Evolutionary conservation across 345 rosid species (phyloP), one percentile per base, ranked within the genome.

Genomic region (Populus davidiana): DNA sequence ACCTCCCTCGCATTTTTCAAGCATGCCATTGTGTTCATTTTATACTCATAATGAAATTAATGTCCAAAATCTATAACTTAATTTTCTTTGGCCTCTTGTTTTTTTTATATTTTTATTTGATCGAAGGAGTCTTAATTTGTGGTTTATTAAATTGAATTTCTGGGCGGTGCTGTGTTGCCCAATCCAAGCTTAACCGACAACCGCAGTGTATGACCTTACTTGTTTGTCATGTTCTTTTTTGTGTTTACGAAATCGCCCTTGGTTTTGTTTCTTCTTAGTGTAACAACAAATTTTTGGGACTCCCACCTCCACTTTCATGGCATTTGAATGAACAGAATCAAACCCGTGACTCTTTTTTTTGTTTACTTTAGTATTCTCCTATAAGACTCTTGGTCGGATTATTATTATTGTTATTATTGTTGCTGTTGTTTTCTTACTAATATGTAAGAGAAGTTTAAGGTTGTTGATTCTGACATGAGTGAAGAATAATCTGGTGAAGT

Each of bases 261-360:
- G 23, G 8, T 79, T 79, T 66, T 50, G 64, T 73, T 71, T 69
- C 56, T 75, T 41, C n/a, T 31, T 4, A 13, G 67, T 20, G 33
- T 21, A 47, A 23, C 73, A 68, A 77, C 47, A 72, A 61, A 69
- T 2, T 62, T 72, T 67, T 74, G 38, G 27, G 50, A 33, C 33
- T n/a, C 14, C 54, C 25, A 65, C 36, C 66, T 50, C 47, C 73
- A 74, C 39, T 71, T 77, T 74, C 71, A 38, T 71, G 72, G 76
- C 75, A 36, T 77, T 77, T 76, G 56, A 80, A 81, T 84, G 83
- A 86, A 81, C 81, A 86, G 84, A 80, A 81, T 64, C 71, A 85
- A 69, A 79, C 80, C 86, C 88, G 87, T 85, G 89, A 88, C 50
- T 73, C 29, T 39, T 5, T 71, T 25, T 31, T 69, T 4, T n/a